Evolutionary conservation across 164 flowering plant species (phyloP), one percentile per base, ranked within the genome.

Genomic region (Magnolia kwangsiensis): DNA sequence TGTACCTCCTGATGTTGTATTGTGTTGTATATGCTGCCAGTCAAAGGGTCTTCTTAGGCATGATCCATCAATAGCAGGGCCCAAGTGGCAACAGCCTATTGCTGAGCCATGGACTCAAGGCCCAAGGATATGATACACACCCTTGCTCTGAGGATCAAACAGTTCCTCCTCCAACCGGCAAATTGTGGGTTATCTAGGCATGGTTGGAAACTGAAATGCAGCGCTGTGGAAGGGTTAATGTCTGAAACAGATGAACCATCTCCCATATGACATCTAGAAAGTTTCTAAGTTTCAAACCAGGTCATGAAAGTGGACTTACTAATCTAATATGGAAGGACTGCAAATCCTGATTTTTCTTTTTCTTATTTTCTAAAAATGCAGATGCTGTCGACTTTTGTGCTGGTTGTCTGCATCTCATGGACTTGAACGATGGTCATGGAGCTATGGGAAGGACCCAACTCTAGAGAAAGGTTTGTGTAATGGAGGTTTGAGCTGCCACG

Each of bases 351-450:
- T 55, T 55, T 55, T 55, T 11, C 18, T 14, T 16, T 55, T 37
- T 4, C 45, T 37, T 37, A 2, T 37, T 37, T 45, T 69, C 14
- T 23, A 31, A 50, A 37, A 5, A 11, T 83, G 78, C 79, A 95
- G 98, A 98, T 95, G 74, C 99, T 98, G 2, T 90, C 92, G 29
- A 95, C 99, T 6, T 74, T 95, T 63, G 98, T 96, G 58, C 98
- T 96, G 0, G 81, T 93, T n/a, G 49, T 95, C 69, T 66, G 89
- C 64, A 63, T 89, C 75, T 88, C 99, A 50, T 92, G 96, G 97
- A 51, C 77, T 23, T 87, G 92, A 82, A 89, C 85, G 73, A 97
- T 93, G 61, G 85, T 93, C 9, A 20, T 27, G 19, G 96, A 92
- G 80, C 75, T 95, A 4, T 95, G 98, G 99, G 97, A 95, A 81